Base-by-base conservation (phyloP, 495 filamentous ascomycete genomes). In the Apodospora peruviana region DNA sequence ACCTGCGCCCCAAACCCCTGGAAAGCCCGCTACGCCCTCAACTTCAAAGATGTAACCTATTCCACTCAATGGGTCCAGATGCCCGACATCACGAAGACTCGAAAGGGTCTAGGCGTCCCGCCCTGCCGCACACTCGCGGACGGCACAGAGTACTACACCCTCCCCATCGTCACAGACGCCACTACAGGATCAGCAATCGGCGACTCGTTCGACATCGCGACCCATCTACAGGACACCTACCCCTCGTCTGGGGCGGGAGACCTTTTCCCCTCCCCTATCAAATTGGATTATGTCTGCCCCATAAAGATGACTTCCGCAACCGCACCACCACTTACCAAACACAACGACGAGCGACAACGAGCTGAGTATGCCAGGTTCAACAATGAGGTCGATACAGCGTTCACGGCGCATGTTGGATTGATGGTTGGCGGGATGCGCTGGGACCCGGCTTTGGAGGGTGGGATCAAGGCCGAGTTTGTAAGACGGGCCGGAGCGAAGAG, bases 161-260 rank as follows among this genome's bases (percentile, higher is more conserved):
- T 86, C 0, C 82, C 82, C 18, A 62, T 83, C 38, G 40, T 85
- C n/a, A 48, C 59, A 0, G 79, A 85, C 56, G 51, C 67, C 3
- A 11, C 46, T n/a, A 77, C 75, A 1, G 27, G 27, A 7, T 44
- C 53, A 0, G 18, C 58, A 1, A 24, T 84, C n/a, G 79, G 82
- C 42, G 78, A 85, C 67, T 78, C 81, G 4, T 80, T 84, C 64
- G 77, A 83, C 38, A 82, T 84, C 52, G 77, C 82, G 27, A 51
- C 71, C 34, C 72, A 85, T 62, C 61, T 85, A 9, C 64, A 85
- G 23, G 56, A 68, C 21, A 73, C 51, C 12, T 80, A 76, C 52
- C 61, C 72, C 20, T 51, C 71, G 17, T 57, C 67, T 9, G 58
- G 60, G 12, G 60, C 56, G 2, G 51, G 50, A 36, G 53, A 69